Evolutionary conservation across 345 rosid genomes (phyloP).

Genomic region (Xanthoceras sorbifolium): DNA sequence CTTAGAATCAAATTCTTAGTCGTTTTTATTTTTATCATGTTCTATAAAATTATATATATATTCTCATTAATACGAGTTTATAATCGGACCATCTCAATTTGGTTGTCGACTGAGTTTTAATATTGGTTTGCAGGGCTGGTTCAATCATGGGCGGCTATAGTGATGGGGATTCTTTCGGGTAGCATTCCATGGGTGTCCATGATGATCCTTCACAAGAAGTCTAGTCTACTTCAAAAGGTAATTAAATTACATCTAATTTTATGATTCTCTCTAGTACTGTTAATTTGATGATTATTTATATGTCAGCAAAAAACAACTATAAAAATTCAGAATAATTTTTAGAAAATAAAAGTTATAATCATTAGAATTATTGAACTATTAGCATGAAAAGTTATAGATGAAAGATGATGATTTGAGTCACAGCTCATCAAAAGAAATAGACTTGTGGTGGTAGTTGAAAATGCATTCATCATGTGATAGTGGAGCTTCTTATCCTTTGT

Average conservation of each 20-base stretch:
- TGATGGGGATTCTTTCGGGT: constrained; percentile 76
- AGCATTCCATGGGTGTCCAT: constrained; percentile 92
- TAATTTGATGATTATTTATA: too few relatives aligned
- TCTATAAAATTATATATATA: too few relatives aligned
- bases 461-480: not conserved
- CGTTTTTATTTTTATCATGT: too few relatives aligned
- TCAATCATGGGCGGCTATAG: constrained; percentile 91
- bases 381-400: too few relatives aligned
- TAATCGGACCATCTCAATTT: too few relatives aligned
- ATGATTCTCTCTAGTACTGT: not conserved
- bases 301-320: too few relatives aligned
- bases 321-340: too few relatives aligned
- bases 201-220: constrained; percentile 91
- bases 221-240: constrained; percentile 65
- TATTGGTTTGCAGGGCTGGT: constrained; percentile 52
- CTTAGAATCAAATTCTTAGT: too few relatives aligned
- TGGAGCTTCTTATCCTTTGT: not conserved
- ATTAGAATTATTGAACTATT: not conserved
- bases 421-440: not conserved
- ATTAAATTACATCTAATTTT: not conserved
- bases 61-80: too few relatives aligned
- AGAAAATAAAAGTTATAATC: not conserved
- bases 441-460: not conserved
- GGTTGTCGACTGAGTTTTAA: not conserved
- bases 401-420: not conserved